Evolutionary conservation across 352 stramenopile genomes (phyloP), one percentile per base, ranked within the genome.

Genomic region (Phytophthora sp.): DNA sequence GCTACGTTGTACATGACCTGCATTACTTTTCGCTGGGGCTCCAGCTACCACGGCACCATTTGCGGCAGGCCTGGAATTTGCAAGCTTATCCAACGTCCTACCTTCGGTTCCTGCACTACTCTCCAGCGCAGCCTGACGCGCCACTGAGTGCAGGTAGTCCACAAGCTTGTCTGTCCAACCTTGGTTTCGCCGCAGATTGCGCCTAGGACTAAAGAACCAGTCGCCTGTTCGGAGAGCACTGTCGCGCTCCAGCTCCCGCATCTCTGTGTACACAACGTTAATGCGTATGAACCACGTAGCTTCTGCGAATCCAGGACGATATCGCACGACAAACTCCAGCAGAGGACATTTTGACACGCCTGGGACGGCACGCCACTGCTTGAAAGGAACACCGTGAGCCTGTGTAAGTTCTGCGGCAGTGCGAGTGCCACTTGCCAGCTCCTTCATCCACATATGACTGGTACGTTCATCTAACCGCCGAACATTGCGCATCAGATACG

Each of bases 211-310:
- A 69, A 84, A 91, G 43, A 96, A 94, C 84, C 82, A 93, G 49
- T 96, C 87, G 3, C 83, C 84, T 27, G 69, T 74, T 18, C 87
- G 77, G 30, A 86, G 57, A 8, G 67, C 57, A 4, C 71, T 80
- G 42, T 93, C 85, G 0, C 84, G 80, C 65, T 92, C 86, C 37
- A 94, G 88, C 42, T 92, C 86, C 39, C 92, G 79, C 76, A 94
- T 86, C 56, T 96, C 87, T 21, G 87, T 89, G 63, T 94, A 96
- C 31, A 96, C 77, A 15, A 96, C 87, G 62, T 96, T 96, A 26
- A 93, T 62, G 3, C 80, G 81, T 26, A 93, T 79, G 58, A 91
- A 94, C 87, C 87, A 96, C 24, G 87, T 94, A 12, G 87, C 86
- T 27, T 93, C 79, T 8, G 74, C 73, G 35, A 80, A 89, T 3